Base-by-base conservation (phyloP, 257 asterid species). In the Apocynum venetum region DNA sequence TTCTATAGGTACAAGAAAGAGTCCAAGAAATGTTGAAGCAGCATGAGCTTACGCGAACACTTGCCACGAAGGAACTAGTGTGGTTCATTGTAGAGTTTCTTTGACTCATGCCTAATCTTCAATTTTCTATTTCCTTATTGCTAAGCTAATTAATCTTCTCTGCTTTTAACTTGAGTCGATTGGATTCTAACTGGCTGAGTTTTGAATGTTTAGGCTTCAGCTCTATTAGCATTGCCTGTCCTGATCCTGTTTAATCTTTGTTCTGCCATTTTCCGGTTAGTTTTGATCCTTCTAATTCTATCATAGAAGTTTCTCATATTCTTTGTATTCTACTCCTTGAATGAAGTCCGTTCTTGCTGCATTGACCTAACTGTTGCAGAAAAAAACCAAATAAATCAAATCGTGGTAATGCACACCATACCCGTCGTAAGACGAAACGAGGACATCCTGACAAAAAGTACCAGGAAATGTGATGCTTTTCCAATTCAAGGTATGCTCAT, bases 51-150 rank as follows among this genome's bases (percentile, higher is more conserved):
- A 90, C 96, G 69, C 84, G 84, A 73, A 80, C 90, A 71, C 91
- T 93, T 79, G 96, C 97, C 10, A 91, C 97, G 1, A 91, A 87
- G 73, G 98, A 93, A 86, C 85, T 93, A 61, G 85, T 90, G 84
- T 93, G 97, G 98, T 93, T 91, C 80, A 84, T 91, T 71, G 98
- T 93, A 88, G 93, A 82, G 72, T 83, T 67, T 78, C 44, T 74
- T 70, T 17, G 63, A 71, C 49, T 77, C 76, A 46, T 75, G 60
- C 44, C 80, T 77, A 55, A 53, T 41, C 47, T 40, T 71, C n/a
- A 53, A 51, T 19, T 60, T 78, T 55, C 35, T 69, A 19, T 47
- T 46, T 51, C 64, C 25, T 36, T 35, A 31, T 40, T 36, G 19
- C 52, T 48, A 35, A 47, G 12, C 44, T 40, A 4, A 68, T 47